phyloP scores from a whole-genome alignment of 108 stramenopile species.

The Cyclotella distinguenda region DNA sequence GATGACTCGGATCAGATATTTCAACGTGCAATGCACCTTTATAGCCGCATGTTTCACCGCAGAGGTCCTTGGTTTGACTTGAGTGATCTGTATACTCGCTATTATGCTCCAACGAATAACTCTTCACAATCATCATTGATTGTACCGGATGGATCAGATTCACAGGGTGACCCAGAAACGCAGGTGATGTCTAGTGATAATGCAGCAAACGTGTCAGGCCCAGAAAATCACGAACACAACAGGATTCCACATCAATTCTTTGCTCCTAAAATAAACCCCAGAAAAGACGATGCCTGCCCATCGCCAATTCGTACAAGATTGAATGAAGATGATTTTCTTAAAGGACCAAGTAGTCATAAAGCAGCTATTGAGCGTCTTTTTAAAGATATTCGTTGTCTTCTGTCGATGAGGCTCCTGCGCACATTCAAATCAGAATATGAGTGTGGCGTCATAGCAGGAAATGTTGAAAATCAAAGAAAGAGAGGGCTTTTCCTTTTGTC shows the following conservation, averaged over 20 bases:
- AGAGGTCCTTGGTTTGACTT: constrained; percentile 83
- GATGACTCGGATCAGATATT: constrained; percentile 31
- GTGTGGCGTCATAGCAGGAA: constrained; percentile 70
- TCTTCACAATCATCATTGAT: not conserved
- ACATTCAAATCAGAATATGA: constrained; percentile 75
- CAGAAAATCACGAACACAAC: too few relatives aligned
- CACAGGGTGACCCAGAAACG: not conserved
- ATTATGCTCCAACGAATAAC: constrained; percentile 56
- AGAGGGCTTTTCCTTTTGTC: constrained; percentile 50
- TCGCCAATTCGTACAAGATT: not conserved
- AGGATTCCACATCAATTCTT: too few relatives aligned
- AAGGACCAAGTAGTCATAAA: constrained; percentile 11
- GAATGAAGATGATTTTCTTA: not conserved
- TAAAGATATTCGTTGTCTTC: constrained; percentile 52
- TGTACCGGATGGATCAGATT: not conserved
- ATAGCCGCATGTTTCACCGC: constrained; percentile 72
- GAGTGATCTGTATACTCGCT: constrained; percentile 66
- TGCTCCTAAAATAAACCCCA: constrained; percentile 8
- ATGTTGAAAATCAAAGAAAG: constrained; percentile 21
- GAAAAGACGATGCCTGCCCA: not conserved
- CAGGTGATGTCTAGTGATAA: too few relatives aligned
- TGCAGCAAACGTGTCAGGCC: too few relatives aligned
- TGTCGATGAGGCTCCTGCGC: constrained; percentile 66
- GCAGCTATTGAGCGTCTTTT: constrained; percentile 30
- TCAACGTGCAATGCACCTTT: constrained; percentile 65